Evolutionary conservation across 2,329 filamentous ascomycete genomes (phyloP), one percentile per base, ranked within the genome.

Genomic region (Arthrocladium fulminans): DNA sequence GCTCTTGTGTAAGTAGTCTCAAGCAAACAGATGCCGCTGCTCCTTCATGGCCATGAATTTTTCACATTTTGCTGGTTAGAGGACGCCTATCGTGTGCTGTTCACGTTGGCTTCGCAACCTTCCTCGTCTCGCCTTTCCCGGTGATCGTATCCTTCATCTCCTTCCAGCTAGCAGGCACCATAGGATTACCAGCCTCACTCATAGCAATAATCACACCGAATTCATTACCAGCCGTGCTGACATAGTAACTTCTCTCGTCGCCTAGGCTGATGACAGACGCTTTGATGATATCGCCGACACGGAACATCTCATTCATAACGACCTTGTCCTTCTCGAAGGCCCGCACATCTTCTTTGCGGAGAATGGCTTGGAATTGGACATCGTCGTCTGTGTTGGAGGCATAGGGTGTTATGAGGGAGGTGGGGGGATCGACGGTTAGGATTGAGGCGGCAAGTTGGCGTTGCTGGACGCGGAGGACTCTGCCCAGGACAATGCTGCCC

Each of bases 291-390:
- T 98, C 92, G 0, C 92, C 92, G 0, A 94, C 89, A 56, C 88
- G 77, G 63, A 97, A 97, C 60, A 84, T 86, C 65, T 95, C 88
- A 57, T 87, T 83, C 54, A 97, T 86, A 64, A 85, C 87, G 37
- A 96, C 87, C 58, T 87, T 86, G 64, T 97, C 92, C 70, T 96
- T 95, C 70, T 98, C 92, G 15, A 92, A 95, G 2, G 88, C 88
- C 48, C 92, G 77, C 27, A 98, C 87, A 63, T 98, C 92, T 69
- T 97, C 90, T 54, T 83, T 80, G 15, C 88, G 78, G 51, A 95
- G 88, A 53, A 94, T 71, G 3, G 86, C 88, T 67, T 88, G 84
- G 77, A 89, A 94, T 32, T 69, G 68, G 9, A 71, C 57, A 57
- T 88, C 84, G 44, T 87, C 84, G 57, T 85, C 62, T 45, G 58